Conservation (phyloP, 2,329 filamentous ascomycete genomes). For the Escovopsis sp. region DNA sequence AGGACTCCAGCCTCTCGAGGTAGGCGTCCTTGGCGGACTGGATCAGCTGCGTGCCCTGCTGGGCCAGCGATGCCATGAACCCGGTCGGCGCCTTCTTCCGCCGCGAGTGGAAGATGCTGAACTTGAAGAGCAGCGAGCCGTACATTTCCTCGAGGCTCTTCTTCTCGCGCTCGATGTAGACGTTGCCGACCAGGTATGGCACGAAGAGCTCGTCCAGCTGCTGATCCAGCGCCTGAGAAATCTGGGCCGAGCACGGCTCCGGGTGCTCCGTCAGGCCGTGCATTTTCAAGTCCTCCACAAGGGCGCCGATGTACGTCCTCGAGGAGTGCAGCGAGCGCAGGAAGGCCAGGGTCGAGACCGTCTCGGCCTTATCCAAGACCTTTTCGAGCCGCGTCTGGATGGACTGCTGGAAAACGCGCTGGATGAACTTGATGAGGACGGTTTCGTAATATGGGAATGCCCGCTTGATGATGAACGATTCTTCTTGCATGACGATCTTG, state of each 20-base stretch:
- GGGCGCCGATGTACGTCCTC: conserved; percentile 68
- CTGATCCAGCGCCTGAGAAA: conserved; percentile 58
- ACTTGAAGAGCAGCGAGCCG: conserved; percentile 89
- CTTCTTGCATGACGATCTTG: conserved; percentile 88
- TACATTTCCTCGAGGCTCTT: conserved; percentile 66
- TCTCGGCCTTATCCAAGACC: conserved; percentile 87
- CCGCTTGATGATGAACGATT: conserved; percentile 90
- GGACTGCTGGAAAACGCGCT: conserved; percentile 93
- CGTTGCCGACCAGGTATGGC: conserved; percentile 53
- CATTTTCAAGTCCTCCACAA: conserved; percentile 86
- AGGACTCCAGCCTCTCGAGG: conserved; percentile 74
- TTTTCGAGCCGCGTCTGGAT: conserved; percentile 92
- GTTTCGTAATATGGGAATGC: conserved; percentile 95
- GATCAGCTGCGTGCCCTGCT: conserved; percentile 78
- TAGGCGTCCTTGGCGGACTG: conserved; percentile 84
- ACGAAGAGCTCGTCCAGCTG: conserved; percentile 67
- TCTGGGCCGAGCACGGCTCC: conserved; percentile 76
- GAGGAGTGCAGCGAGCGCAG: conserved; percentile 82
- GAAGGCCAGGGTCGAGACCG: conserved; percentile 83
- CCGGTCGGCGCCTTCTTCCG: conserved; percentile 80
- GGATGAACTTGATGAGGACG: conserved; percentile 82
- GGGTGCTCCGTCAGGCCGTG: conserved; percentile 94
- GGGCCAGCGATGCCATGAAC: conserved; percentile 83
- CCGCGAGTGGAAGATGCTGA: conserved; percentile 82
- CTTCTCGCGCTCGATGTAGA: conserved; percentile 55